Percentiles rank a stretch among this genome's conserved stretches.
Conservation (phyloP, 2,329 filamentous ascomycete species). For the Ophiostoma ips region DNA sequence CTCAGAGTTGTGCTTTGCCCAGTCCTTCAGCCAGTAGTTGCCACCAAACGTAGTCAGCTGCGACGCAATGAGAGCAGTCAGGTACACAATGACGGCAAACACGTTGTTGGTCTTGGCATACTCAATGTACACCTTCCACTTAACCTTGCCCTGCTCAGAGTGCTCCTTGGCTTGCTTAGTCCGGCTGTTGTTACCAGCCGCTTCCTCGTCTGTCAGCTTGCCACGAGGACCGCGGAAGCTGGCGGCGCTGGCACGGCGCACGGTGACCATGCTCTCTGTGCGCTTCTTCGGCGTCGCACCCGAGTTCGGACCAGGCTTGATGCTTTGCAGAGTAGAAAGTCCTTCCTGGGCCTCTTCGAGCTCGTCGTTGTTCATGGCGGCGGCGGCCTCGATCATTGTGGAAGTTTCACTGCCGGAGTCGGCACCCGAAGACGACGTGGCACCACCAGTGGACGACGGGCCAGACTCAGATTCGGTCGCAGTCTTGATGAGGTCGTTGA, state of each 20-base stretch:
- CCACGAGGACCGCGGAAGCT: constrained; percentile 79
- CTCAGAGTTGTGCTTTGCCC: constrained; percentile 67
- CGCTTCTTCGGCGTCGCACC: constrained; percentile 33
- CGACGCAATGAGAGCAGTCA: constrained; percentile 60
- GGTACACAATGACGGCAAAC: constrained; percentile 66
- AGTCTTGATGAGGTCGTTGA: constrained; percentile 70
- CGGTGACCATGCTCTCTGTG: constrained; percentile 59
- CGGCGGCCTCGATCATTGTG: constrained; percentile 40
- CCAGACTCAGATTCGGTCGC: constrained; percentile 44
- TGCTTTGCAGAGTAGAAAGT: constrained; percentile 61
- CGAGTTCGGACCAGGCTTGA: constrained; percentile 37
- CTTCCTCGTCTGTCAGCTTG: constrained; percentile 74
- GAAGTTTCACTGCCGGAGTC: constrained; percentile 39
- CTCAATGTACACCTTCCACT: constrained; percentile 88
- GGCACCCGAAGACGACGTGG: constrained; percentile 14
- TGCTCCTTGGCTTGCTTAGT: constrained; percentile 80
- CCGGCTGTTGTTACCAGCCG: constrained; percentile 45
- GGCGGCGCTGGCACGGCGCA: constrained; percentile 81
- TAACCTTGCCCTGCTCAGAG: constrained; percentile 90
- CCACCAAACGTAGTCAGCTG: constrained; percentile 74
- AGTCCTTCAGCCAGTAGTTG: constrained; percentile 85
- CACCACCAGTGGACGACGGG: constrained; percentile 20
- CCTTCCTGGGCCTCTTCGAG: constrained; percentile 68
- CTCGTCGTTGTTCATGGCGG: constrained; percentile 48
- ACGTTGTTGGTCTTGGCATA: constrained; percentile 94